Evolutionary conservation across 352 stramenopile species (phyloP).

Genomic region (Paralagenidium karlingii): DNA sequence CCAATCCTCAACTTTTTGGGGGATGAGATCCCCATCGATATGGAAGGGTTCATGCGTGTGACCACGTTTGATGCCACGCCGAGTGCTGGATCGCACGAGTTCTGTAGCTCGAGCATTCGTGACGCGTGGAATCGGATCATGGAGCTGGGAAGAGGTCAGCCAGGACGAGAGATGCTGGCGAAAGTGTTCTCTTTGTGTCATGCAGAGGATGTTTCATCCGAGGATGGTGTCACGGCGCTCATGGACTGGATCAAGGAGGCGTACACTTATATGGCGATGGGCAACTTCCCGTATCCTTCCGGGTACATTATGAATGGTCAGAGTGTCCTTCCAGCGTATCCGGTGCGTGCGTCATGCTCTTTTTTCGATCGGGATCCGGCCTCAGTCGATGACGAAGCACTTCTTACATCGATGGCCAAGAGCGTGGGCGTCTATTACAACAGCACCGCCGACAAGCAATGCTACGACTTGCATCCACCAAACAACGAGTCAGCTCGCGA

Average conservation of each 20-base stretch:
- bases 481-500: slow-evolving; percentile 39
- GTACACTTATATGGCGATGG: slow-evolving; percentile 92
- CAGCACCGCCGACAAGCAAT: slow-evolving; percentile 36
- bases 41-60: slow-evolving; percentile 40
- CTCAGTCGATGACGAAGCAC: slow-evolving; percentile 9
- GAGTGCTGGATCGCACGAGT: slow-evolving; percentile 34
- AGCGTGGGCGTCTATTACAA: slow-evolving; percentile 70
- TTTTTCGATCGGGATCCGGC: slow-evolving; percentile 29
- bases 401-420: slow-evolving; percentile 42
- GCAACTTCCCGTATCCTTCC: slow-evolving; percentile 94
- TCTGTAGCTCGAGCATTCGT: slow-evolving; percentile 75
- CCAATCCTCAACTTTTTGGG: slow-evolving; percentile 70
- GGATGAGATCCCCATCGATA: slow-evolving; percentile 46
- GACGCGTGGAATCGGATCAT: slow-evolving; percentile 43
- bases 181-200: slow-evolving; percentile 40
- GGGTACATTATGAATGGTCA: slow-evolving; percentile 88
- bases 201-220: slow-evolving; percentile 18
- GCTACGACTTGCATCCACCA: slow-evolving; percentile 31
- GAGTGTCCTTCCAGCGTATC: slow-evolving; percentile 82
- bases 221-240: slow-evolving; percentile 33
- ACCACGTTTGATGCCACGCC: slow-evolving; percentile 54
- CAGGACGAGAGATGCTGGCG: slow-evolving; percentile 28
- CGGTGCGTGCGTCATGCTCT: slow-evolving; percentile 78
- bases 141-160: slow-evolving; percentile 24
- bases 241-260: slow-evolving; percentile 58